Evolutionary conservation across 441 rosid genomes (phyloP).

Genomic region (Raphanus hybrid): DNA sequence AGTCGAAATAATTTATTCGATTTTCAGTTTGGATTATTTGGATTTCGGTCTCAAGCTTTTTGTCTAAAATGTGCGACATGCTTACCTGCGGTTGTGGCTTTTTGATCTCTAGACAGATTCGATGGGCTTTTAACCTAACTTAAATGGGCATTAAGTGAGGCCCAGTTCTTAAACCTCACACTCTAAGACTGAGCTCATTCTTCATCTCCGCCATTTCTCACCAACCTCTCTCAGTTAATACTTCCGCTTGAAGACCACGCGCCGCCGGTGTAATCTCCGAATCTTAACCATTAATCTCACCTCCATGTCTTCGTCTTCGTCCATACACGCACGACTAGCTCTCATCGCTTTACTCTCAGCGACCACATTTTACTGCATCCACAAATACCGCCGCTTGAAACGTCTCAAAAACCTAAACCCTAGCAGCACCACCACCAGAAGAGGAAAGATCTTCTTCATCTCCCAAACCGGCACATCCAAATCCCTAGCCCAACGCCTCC

Average conservation of each 20-base stretch:
- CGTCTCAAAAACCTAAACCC: slow-evolving; percentile 45
- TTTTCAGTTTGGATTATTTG: no score
- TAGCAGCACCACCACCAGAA: slow-evolving; percentile 21
- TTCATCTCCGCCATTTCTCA: slow-evolving; percentile 2
- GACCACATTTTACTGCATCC: slow-evolving; percentile 76
- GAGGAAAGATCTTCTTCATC: slow-evolving; percentile 74
- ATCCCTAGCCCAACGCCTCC: slow-evolving; percentile 70
- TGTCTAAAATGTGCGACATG: no score
- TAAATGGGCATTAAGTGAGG: slow-evolving; percentile 5
- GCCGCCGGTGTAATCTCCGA: slow-evolving; percentile 22
- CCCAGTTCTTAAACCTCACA: background rate
- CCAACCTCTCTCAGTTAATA: background rate
- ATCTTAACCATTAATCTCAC: background rate
- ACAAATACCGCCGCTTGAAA: slow-evolving; percentile 72
- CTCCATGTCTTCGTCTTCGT: slow-evolving; percentile 44
- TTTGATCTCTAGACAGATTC: no score
- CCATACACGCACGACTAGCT: slow-evolving; percentile 62
- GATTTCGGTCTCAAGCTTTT: no score
- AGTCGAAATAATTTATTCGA: no score
- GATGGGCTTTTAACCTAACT: slow-evolving; percentile 11
- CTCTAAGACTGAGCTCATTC: background rate
- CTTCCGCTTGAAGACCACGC: slow-evolving; percentile 29
- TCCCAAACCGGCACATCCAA: slow-evolving; percentile 85
- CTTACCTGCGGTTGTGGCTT: no score
- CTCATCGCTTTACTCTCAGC: slow-evolving; percentile 82